Evolutionary conservation across 108 stramenopile species (phyloP).

Genomic region (Cyclotella kingstonii): DNA sequence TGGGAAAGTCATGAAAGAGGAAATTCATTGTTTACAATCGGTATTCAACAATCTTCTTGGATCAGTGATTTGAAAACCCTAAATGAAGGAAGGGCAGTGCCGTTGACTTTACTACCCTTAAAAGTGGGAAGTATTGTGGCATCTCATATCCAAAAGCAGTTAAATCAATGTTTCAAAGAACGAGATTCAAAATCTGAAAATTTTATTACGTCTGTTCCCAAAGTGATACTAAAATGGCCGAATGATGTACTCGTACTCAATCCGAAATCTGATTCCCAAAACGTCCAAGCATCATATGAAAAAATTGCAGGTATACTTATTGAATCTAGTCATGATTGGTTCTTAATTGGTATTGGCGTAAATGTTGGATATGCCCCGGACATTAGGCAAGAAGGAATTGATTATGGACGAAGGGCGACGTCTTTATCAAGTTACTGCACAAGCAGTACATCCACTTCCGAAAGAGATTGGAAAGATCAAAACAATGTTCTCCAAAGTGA

Average conservation of each 20-base stretch:
- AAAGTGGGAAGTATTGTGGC: constrained; percentile 65
- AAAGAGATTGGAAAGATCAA: constrained; percentile 1
- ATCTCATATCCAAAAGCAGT: constrained; percentile 25
- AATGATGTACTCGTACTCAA: constrained; percentile 85
- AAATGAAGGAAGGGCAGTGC: constrained; percentile 42
- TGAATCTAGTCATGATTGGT: constrained; percentile 63
- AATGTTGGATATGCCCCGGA: constrained; percentile 85
- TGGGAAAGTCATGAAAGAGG: constrained; percentile 41
- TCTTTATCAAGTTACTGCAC: constrained; percentile 56
- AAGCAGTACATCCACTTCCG: neutral
- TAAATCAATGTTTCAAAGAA: no score
- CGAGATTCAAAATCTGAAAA: constrained; percentile 10
- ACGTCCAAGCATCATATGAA: constrained; percentile 49
- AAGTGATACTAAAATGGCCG: constrained; percentile 89
- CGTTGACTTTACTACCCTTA: constrained; percentile 56
- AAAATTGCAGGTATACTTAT: constrained; percentile 47
- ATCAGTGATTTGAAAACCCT: constrained; percentile 26
- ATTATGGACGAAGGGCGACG: constrained; percentile 65
- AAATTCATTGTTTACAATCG: constrained; percentile 47
- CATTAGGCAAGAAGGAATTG: constrained; percentile 52
- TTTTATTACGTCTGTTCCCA: constrained; percentile 3
- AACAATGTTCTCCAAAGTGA: constrained; percentile 12
- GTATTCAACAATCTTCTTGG: constrained; percentile 44
- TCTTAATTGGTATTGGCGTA: constrained; percentile 90
- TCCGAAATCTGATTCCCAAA: constrained; percentile 52